Base-by-base conservation (phyloP, 495 filamentous ascomycete genomes). In the Ascodesmis nigricans region DNA sequence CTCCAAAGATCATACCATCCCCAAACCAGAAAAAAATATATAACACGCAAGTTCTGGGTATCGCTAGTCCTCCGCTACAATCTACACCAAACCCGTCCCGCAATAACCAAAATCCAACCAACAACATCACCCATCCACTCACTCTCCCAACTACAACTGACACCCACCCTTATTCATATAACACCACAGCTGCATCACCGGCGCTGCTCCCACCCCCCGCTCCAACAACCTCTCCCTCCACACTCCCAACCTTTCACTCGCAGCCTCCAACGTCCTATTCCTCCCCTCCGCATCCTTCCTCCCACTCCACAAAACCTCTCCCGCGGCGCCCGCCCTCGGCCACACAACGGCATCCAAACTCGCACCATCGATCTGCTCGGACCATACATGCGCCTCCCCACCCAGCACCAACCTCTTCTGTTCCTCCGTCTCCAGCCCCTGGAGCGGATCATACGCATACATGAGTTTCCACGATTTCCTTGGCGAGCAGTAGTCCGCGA, bases 371-470 rank as follows among this genome's bases (percentile, higher is more conserved):
- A 73, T 79, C 36, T 75, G 67, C 56, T 87, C 78, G 42, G 60
- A 65, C 78, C 78, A 87, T 17, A 77, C 65, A 40, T 72, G 70
- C 11, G 72, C 66, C 47, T 84, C 78, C 6, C 76, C 79, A 17
- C 78, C 78, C 3, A 83, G 46, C 3, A 87, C 73, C 4, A 78
- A 60, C 41, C 70, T 58, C 0, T 63, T 59, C 28, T 64, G 42
- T 7, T 67, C 61, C 0, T 46, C 52, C 0, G 73, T 61, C n/a
- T n/a, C n/a, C 8, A 87, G 55, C 34, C 60, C 61, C n/a, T 47
- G 58, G 8, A 65, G 56, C 2, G 78, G 78, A 44, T 82, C 70
- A 53, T 78, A 72, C 24, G 68, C 64, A 60, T 87, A 84, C 38
- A 81, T 64, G 31, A 37, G 23, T 26, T 8, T n/a, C 78, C 78